Evolutionary conservation across 768 basidiomycete genomes (phyloP), one percentile per base, ranked within the genome.

Genomic region (Harrya chromipes): DNA sequence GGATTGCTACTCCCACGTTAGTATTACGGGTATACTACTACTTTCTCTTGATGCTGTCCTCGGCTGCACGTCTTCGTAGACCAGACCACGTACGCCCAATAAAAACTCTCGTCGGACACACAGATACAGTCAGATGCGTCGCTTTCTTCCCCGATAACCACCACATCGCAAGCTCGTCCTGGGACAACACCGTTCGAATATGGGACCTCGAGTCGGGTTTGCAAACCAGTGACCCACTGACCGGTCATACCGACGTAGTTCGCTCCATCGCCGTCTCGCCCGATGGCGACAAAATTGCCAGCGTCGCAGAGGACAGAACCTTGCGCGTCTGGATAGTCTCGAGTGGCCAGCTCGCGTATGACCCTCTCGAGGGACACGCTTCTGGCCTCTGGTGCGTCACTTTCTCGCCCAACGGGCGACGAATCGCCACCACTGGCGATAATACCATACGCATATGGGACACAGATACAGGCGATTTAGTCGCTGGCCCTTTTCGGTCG

Each of bases 361-460:
- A 58, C 13, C 69, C 69, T 46, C 26, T 68, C 1, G 57, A 57
- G 13, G 66, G 61, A 6, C 66, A 68, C 34, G 50, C 52, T 24
- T 56, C 56, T 4, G 57, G 58, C 19, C 60, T 70, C 14, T 58
- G 58, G 54, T 70, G 57, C 41, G 58, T 70, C 51, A 43, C 64
- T 1, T 66, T 70, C 56, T 68, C 66, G 17, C 66, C 66, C 36
- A 48, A 68, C 49, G 68, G 68, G 39, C 54, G 52, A 23, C 56
- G 57, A 27, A 56, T 68, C 36, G 68, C 70, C 36, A 67, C 67
- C 11, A 68, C 66, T 2, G 64, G 60, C 9, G 70, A 70, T 42
- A 66, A 62, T 43, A 64, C 62, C 5, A 60, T 70, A 43, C 57
- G 59, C 47, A 43, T 70, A 46, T 70, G 67, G 67, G 61, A 70